A percentile compares a stretch with the other conserved stretches of the same genome.
Evolutionary conservation across 164 flowering plant species (phyloP).

Genomic region (Piper longum): DNA sequence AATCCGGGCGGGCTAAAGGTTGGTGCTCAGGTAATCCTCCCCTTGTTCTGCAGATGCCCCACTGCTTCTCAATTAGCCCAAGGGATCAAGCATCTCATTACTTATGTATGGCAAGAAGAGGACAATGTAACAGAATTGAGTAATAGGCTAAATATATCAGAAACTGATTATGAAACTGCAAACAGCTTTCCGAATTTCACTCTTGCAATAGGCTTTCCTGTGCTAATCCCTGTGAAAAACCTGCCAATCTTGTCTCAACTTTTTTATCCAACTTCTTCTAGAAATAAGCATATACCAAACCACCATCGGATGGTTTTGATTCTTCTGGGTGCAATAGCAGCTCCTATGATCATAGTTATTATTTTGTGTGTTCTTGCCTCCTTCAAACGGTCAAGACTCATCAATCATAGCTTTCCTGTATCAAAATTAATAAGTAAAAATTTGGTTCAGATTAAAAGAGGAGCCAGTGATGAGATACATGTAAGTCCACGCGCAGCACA

Average conservation of each 20-base stretch:
- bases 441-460: constrained; percentile 15
- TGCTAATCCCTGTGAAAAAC: constrained; percentile 13
- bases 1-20: constrained; percentile 19
- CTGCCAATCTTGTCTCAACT: constrained; percentile 15
- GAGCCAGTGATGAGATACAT: constrained; percentile 1
- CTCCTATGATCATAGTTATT: constrained; percentile 1
- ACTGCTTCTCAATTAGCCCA: constrained; percentile 8
- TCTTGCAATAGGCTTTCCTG: constrained; percentile 8
- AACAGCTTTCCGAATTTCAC: constrained; percentile 19
- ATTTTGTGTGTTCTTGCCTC: constrained; percentile 3
- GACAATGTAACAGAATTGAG: constrained; percentile 22
- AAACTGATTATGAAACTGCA: constrained; percentile 11
- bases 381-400: constrained; percentile 10
- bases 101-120: constrained; percentile 38
- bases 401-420: constrained; percentile 9
- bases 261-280: neutral
- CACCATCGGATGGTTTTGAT: constrained; percentile 1
- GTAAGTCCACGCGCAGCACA: constrained; percentile 19
- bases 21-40: constrained; percentile 35
- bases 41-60: constrained; percentile 56
- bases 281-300: neutral
- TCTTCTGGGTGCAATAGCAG: constrained; percentile 4
- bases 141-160: constrained; percentile 13
- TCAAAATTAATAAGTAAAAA: constrained; percentile 21
- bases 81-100: constrained; percentile 26